phyloP scores from a whole-genome alignment of 129 eudicot species.

The Heracleum sosnowskyi region DNA sequence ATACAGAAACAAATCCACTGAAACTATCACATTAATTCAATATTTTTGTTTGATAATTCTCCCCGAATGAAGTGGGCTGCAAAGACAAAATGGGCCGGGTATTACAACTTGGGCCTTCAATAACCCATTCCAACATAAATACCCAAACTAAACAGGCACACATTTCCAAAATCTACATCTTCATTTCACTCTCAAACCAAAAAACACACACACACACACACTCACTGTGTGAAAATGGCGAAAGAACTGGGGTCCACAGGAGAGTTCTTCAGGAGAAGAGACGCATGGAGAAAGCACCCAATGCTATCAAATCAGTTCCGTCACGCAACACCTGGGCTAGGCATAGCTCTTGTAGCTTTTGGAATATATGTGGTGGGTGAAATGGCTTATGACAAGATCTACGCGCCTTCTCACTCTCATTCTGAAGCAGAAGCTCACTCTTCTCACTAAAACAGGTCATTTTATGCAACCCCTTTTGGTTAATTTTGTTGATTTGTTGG shows the following conservation, averaged over 20 bases:
- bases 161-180: not conserved
- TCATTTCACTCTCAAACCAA: too few species aligned
- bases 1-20: too few species aligned
- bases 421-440: conserved; percentile 18
- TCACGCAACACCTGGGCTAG: conserved; percentile 85
- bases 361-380: conserved; percentile 78
- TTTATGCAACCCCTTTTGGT: not conserved
- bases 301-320: conserved; percentile 77
- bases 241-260: conserved; percentile 80
- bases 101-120: not conserved
- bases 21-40: too few species aligned
- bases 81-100: not conserved
- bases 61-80: too few species aligned
- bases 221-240: conserved; percentile 27
- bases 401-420: conserved; percentile 45
- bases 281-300: conserved; percentile 91
- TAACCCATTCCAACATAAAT: too few species aligned
- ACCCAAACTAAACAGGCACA: too few species aligned
- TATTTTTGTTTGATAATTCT: too few species aligned
- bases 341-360: conserved; percentile 76
- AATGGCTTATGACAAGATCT: conserved; percentile 64
- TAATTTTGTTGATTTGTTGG: not conserved
- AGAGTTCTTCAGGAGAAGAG: conserved; percentile 90
- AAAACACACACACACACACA: conserved; percentile 2
- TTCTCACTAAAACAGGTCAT: conserved; percentile 26